Evolutionary conservation across 2,329 filamentous ascomycete genomes (phyloP), one percentile per base, ranked within the genome.

Genomic region (Epichloe sp.): DNA sequence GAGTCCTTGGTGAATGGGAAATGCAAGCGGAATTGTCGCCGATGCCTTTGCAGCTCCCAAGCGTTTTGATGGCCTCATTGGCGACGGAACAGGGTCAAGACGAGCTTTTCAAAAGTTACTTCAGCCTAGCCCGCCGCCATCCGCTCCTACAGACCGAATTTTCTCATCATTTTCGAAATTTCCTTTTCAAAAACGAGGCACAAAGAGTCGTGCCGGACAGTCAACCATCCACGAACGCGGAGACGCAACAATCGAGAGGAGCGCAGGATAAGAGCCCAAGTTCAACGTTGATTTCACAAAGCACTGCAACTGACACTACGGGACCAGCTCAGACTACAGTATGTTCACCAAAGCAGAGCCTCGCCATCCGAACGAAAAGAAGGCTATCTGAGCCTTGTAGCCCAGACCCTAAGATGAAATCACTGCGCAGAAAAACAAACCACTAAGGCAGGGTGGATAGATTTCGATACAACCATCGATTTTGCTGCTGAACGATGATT

Each of bases 41-140:
- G 2, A 64, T 67, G 59, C 65, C 66, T 2, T 60, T 57, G 50
- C 58, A 63, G 44, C 49, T 68, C n/a, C 63, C 63, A 3, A 60
- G 58, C 31, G 53, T 68, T 49, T 46, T 41, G 15, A 31, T 52
- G 34, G 21, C 34, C 11, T 19, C 42, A 10, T 26, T 47, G 21
- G 19, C 11, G 23, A 26, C 35, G 31, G 31, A 26, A 11, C 46
- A 44, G 35, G 35, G 40, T 34, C 42, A 47, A 46, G 38, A 43
- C 8, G 46, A 38, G 12, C 47, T 48, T 8, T 46, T 49, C 17
- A 48, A 47, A 31, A 41, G 45, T 7, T 47, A 47, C 31, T 26
- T 36, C 19, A 21, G 26, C 19, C 38, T 54, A 12, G 38, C 46
- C 3, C 47, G 21, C 11, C 49, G 47, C 37, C 48, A 49, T 21